Evolutionary conservation across 139 green algal genomes (phyloP).

Genomic region (Coelastrella sp.): DNA sequence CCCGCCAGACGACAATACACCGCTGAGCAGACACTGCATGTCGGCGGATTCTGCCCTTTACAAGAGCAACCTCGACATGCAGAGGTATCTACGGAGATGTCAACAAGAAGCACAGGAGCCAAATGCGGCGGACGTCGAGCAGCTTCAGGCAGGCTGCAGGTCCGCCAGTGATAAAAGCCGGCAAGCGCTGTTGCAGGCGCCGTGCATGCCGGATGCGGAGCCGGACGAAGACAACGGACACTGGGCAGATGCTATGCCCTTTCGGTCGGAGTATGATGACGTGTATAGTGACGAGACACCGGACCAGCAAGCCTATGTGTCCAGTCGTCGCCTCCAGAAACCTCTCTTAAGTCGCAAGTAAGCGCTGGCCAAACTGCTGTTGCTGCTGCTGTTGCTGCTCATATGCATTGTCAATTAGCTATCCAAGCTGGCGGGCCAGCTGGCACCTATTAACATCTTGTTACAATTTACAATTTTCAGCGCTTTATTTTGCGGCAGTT

Average conservation of each 20-base stretch:
- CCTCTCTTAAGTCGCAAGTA: too few relatives aligned
- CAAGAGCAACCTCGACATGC: background rate
- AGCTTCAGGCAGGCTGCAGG: background rate
- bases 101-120: background rate
- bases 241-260: background rate
- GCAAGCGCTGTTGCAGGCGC: background rate
- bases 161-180: too few relatives aligned
- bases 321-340: too few relatives aligned
- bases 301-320: background rate
- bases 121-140: background rate
- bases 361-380: background rate
- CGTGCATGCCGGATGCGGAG: background rate
- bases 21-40: background rate
- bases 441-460: too few relatives aligned
- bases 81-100: too few relatives aligned
- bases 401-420: too few relatives aligned
- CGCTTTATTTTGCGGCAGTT: too few relatives aligned
- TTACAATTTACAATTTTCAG: too few relatives aligned
- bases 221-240: background rate
- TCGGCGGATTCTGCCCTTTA: background rate
- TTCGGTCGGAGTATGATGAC: background rate
- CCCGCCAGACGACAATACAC: background rate
- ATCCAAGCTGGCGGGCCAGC: too few relatives aligned
- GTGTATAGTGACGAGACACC: background rate
- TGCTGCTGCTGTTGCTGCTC: background rate